Percentiles rank a stretch among this genome's conserved stretches.
These are phyloP conservation scores for Pseudogymnoascus sp. DNA, from an alignment of 2,329 filamentous ascomycete species.

Conservation along the genomic window DNA sequence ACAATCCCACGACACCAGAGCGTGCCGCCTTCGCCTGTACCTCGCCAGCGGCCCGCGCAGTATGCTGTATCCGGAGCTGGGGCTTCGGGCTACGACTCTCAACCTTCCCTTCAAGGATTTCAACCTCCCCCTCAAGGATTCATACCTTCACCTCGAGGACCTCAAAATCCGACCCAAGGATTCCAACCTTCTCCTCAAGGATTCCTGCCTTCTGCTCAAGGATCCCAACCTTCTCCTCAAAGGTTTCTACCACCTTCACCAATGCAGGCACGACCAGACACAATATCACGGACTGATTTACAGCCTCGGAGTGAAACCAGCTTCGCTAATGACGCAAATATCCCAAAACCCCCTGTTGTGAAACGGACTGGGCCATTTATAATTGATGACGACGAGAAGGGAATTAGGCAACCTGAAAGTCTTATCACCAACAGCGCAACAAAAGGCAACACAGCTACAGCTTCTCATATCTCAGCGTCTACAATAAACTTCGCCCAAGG, in stretches of 20 bases:
- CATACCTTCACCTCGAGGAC: background rate
- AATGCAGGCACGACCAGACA: background rate
- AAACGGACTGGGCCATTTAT: background rate
- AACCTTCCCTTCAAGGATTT: background rate
- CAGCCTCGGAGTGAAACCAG: background rate
- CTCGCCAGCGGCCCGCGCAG: background rate
- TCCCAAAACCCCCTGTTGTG: background rate
- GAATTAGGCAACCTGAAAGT: background rate
- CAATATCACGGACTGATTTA: no score
- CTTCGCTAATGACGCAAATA: background rate
- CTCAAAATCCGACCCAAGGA: background rate
- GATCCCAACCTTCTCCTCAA: no score
- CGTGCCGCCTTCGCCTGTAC: background rate
- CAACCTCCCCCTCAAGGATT: background rate
- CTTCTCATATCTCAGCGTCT: background rate
- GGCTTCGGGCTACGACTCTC: background rate
- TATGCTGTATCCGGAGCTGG: background rate
- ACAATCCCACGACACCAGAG: background rate
- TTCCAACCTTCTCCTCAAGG: background rate
- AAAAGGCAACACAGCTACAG: no score
- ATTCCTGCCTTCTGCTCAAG: background rate
- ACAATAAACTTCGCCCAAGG: background rate
- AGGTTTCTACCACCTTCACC: background rate
- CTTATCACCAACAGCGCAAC: background rate
- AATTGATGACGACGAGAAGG: background rate